Percentiles rank a stretch among this genome's conserved stretches.
Conservation (phyloP, 2,329 filamentous ascomycete species). For the Epicoccum nigrum region DNA sequence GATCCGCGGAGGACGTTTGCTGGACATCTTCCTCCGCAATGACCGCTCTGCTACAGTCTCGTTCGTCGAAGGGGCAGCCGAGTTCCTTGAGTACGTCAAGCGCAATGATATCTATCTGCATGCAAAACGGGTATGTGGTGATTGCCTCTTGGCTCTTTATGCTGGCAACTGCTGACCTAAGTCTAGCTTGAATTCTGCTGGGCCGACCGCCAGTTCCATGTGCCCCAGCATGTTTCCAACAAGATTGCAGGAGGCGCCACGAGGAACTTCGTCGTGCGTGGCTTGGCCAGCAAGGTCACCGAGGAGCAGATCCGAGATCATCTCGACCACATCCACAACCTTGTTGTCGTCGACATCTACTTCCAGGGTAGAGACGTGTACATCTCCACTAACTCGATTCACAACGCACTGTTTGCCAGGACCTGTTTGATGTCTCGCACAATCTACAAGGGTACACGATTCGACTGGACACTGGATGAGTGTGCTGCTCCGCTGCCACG, state of each 20-base stretch:
- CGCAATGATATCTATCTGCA: constrained; percentile 71
- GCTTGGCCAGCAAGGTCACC: constrained; percentile 62
- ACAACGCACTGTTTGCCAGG: constrained; percentile 75
- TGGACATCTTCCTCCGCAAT: constrained; percentile 70
- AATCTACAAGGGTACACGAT: constrained; percentile 71
- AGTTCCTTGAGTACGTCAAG: constrained; percentile 69
- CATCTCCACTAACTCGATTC: constrained; percentile 78
- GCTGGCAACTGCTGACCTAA: neutral
- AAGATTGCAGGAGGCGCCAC: constrained; percentile 71
- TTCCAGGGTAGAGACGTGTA: constrained; percentile 66
- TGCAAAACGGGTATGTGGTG: constrained; percentile 65
- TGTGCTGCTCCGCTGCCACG: constrained; percentile 66
- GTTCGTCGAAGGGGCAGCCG: constrained; percentile 66
- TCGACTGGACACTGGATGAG: constrained; percentile 75
- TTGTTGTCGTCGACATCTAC: constrained; percentile 69
- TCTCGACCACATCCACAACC: constrained; percentile 81
- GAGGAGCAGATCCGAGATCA: constrained; percentile 71
- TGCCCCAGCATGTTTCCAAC: constrained; percentile 67
- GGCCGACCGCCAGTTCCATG: constrained; percentile 72
- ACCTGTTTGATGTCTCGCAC: constrained; percentile 75
- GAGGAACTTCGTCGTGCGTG: constrained; percentile 74
- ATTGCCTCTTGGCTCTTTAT: neutral
- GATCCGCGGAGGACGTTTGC: constrained; percentile 71
- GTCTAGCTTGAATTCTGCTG: constrained; percentile 70
- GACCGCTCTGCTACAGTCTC: constrained; percentile 70